These are phyloP conservation scores for Quercus parvula DNA, from an alignment of 306 rosid genomes.

Conservation along the genomic window DNA sequence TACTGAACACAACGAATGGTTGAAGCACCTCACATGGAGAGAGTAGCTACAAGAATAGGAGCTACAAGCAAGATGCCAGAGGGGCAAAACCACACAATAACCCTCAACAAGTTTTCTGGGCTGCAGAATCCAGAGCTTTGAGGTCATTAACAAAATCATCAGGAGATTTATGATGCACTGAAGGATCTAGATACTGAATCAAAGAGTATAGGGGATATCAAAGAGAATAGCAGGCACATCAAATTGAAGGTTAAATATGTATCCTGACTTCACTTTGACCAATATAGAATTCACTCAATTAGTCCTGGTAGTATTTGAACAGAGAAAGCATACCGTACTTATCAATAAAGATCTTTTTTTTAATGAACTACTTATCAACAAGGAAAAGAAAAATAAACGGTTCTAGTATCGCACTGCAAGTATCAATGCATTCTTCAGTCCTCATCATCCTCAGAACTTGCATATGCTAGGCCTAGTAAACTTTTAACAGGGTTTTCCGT, in stretches of 20 bases:
- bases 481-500: slow-evolving; percentile 51
- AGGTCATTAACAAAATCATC: neutral
- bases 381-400: slow-evolving; percentile 3
- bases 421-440: slow-evolving; percentile 39
- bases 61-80: neutral
- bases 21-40: neutral
- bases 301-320: slow-evolving; percentile 10
- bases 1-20: no score
- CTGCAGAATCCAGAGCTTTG: neutral
- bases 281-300: neutral
- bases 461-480: slow-evolving; percentile 76
- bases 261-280: neutral
- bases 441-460: slow-evolving; percentile 87
- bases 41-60: neutral
- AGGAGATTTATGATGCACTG: neutral
- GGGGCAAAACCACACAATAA: neutral
- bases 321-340: slow-evolving; percentile 27
- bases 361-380: slow-evolving; percentile 18
- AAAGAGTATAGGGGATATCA: neutral
- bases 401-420: neutral
- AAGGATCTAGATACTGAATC: neutral
- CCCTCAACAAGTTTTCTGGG: neutral
- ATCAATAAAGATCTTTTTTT: neutral
- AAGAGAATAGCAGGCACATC: slow-evolving; percentile 19
- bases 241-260: slow-evolving; percentile 8